phyloP scores from a whole-genome alignment of 768 basidiomycete genomes.

The Suillus paluster region DNA sequence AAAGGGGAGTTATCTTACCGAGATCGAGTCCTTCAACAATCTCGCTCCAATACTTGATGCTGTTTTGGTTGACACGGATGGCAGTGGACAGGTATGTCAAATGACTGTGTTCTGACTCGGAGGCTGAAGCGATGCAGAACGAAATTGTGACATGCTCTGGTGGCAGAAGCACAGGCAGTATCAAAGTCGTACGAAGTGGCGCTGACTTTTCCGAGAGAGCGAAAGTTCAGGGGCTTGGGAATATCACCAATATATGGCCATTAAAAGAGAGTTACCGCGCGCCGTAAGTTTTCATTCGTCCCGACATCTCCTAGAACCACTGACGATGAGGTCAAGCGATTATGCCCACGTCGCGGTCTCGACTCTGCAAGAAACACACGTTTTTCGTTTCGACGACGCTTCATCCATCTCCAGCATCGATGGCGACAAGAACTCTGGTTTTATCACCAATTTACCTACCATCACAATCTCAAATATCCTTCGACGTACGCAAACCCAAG shows the following conservation, averaged over 20 bases:
- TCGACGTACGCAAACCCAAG: slow-evolving; percentile 23
- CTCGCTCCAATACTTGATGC: slow-evolving; percentile 87
- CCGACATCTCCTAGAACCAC: background rate
- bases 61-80: slow-evolving; percentile 71
- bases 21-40: slow-evolving; percentile 71
- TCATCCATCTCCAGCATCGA: slow-evolving; percentile 24
- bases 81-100: slow-evolving; percentile 63
- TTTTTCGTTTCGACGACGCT: slow-evolving; percentile 53
- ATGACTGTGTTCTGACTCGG: background rate
- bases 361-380: slow-evolving; percentile 55
- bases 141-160: slow-evolving; percentile 90
- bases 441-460: slow-evolving; percentile 57
- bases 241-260: slow-evolving; percentile 67
- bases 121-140: slow-evolving; percentile 43
- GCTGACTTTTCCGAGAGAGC: slow-evolving; percentile 77
- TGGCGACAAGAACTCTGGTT: slow-evolving; percentile 50
- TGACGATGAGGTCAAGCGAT: slow-evolving; percentile 37
- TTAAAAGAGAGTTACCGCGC: slow-evolving; percentile 52
- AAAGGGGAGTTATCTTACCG: slow-evolving; percentile 59
- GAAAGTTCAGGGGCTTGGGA: slow-evolving; percentile 55
- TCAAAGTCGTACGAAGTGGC: slow-evolving; percentile 81
- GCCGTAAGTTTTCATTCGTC: slow-evolving; percentile 42
- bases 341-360: slow-evolving; percentile 66
- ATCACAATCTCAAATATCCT: slow-evolving; percentile 66
- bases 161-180: slow-evolving; percentile 71